Evolutionary conservation across 345 rosid genomes (phyloP).

Genomic region (Salix udensis): DNA sequence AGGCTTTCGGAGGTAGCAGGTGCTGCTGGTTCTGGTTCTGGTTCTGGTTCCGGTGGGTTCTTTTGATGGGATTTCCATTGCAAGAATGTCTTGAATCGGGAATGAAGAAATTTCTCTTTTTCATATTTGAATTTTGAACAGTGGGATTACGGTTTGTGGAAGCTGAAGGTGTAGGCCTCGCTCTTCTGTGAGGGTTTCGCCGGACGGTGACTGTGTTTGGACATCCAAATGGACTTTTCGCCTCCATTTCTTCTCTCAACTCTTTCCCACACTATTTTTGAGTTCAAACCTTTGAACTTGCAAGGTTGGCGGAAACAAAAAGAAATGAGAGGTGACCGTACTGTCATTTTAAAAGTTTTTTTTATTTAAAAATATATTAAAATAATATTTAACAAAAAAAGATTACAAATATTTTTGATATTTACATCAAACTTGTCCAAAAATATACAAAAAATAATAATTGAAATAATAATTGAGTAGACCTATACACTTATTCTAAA

Average conservation of each 20-base stretch:
- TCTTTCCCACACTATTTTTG: neutral
- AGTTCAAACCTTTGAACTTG: too few species aligned
- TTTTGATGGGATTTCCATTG: slow-evolving; percentile 28
- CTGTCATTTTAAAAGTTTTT: too few species aligned
- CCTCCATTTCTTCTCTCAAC: slow-evolving; percentile 26
- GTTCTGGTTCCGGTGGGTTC: neutral
- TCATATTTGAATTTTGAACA: slow-evolving; percentile 9
- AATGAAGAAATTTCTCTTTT: slow-evolving; percentile 40
- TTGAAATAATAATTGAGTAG: too few species aligned
- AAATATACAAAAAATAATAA: too few species aligned
- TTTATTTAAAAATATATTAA: too few species aligned
- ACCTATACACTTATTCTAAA: too few species aligned
- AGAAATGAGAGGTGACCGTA: too few species aligned
- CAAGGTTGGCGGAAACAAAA: too few species aligned
- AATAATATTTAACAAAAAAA: too few species aligned
- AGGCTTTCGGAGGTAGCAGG: slow-evolving; percentile 35
- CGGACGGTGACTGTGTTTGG: slow-evolving; percentile 56
- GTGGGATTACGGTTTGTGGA: slow-evolving; percentile 4
- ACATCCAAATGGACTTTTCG: slow-evolving; percentile 38
- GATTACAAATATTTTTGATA: too few species aligned
- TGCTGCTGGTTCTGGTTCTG: too few species aligned
- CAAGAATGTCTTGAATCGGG: slow-evolving; percentile 61
- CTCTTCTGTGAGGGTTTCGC: slow-evolving; percentile 73
- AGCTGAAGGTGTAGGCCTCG: slow-evolving; percentile 56
- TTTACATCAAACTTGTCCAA: too few species aligned